Conservation (phyloP, 2,329 filamentous ascomycete genomes). For the Eutypella sp. region DNA sequence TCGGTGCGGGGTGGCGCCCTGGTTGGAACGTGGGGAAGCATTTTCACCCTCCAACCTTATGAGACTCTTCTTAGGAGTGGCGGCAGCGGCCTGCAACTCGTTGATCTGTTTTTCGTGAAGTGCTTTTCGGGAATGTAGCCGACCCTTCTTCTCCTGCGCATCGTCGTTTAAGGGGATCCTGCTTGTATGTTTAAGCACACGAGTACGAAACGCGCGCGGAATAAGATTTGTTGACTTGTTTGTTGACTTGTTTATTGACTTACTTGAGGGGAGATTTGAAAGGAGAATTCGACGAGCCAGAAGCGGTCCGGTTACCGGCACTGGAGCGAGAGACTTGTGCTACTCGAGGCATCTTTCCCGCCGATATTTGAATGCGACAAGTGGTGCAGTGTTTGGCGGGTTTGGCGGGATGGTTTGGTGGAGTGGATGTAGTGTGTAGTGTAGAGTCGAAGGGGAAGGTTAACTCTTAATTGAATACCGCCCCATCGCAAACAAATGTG, state of each 20-base stretch:
- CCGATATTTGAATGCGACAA: slow-evolving; percentile 4
- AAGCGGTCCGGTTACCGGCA: slow-evolving; percentile 40
- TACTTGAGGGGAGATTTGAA: slow-evolving; percentile 56
- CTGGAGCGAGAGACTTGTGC: slow-evolving; percentile 49
- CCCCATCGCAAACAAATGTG: slow-evolving; percentile 2
- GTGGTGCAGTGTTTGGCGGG: neutral
- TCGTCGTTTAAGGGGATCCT: slow-evolving; percentile 97
- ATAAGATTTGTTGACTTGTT: no score
- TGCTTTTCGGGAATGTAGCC: slow-evolving; percentile 81
- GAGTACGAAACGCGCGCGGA: no score
- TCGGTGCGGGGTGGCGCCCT: slow-evolving; percentile 47
- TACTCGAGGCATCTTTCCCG: slow-evolving; percentile 54
- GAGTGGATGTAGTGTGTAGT: no score
- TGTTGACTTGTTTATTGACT: slow-evolving; percentile 20
- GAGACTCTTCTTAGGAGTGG: slow-evolving; percentile 60
- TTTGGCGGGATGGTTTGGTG: slow-evolving; percentile 5
- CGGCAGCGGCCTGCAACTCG: slow-evolving; percentile 75
- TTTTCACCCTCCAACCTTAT: slow-evolving; percentile 55
- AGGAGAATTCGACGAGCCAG: slow-evolving; percentile 45
- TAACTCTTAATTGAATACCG: neutral
- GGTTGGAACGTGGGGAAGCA: slow-evolving; percentile 50
- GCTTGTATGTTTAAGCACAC: no score
- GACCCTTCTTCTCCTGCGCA: slow-evolving; percentile 81
- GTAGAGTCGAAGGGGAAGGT: no score
- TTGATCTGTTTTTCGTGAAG: slow-evolving; percentile 89